Base-by-base conservation (phyloP, 2,329 filamentous ascomycete genomes). In the Beauveria sp. region DNA sequence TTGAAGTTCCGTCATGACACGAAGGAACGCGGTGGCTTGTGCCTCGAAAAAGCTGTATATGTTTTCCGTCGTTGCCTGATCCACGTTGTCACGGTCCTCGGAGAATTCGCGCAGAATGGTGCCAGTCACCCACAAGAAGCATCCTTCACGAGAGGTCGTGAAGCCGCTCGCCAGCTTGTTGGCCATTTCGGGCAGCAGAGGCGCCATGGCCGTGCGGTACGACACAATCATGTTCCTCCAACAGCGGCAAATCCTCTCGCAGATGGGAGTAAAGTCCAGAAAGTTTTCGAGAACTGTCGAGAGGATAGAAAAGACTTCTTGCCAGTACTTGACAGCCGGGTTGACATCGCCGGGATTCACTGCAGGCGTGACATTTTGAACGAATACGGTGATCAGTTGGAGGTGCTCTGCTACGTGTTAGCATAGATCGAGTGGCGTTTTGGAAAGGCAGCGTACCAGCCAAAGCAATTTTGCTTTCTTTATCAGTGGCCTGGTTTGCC, bases 221-320 rank as follows among this genome's bases (percentile, higher is more conserved):
- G 93, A 96, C 63, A 98, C 91, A 45, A 99, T 86, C 90, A 98
- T 97, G 72, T 93, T 90, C 65, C 96, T 86, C 92, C 93, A 99
- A 79, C 91, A 97, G 65, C 93, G 86, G 75, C 93, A 98, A 28
- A 99, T 86, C 47, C 93, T 84, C 78, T 99, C 95, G 66, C 96
- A 89, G 63, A 99, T 96, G 3, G 95, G 93, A 16, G 87, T 82
- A 67, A 93, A 97, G 67, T 83, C 80, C 64, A 93, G 84, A 72
- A 98, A 99, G 71, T 88, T 93, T 69, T 96, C 89, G 60, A 96
- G 82, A 63, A 99, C 90, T 8, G 89, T 91, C 9, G 90, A 86
- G 63, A 98, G 81, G 45, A 97, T 86, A 0, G 91, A 90, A 73
- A 98, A 91, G 22, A 97, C 89, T 72, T 98, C 93, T 68, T 93